Evolutionary conservation across 2,329 filamentous ascomycete genomes (phyloP).

Genomic region (Beauveria pseudobassiana): DNA sequence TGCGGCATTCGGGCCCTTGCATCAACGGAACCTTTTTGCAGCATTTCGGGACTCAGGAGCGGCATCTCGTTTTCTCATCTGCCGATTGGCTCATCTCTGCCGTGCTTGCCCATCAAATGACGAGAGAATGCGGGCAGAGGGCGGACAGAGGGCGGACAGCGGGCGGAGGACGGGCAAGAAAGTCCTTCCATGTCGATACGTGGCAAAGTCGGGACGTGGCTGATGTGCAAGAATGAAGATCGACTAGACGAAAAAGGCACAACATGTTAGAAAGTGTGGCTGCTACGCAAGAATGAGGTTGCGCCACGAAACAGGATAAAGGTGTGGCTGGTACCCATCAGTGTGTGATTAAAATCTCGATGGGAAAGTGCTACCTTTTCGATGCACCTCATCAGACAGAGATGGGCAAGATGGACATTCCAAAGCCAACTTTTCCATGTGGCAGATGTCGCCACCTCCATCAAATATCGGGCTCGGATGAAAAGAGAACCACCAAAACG

Average conservation of each 20-base stretch:
- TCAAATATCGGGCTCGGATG: too few species aligned
- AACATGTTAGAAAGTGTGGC: too few species aligned
- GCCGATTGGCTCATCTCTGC: too few species aligned
- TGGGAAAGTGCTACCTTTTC: background rate
- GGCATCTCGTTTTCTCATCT: too few species aligned
- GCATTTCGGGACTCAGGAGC: too few species aligned
- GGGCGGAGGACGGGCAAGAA: background rate
- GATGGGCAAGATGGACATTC: background rate
- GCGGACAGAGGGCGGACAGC: too few species aligned
- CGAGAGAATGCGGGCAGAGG: too few species aligned
- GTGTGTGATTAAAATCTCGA: background rate
- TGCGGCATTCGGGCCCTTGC: too few species aligned
- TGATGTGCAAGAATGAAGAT: background rate
- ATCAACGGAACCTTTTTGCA: too few species aligned
- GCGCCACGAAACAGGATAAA: background rate
- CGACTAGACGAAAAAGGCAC: too few species aligned
- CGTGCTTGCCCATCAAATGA: too few species aligned
- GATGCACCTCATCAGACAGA: background rate
- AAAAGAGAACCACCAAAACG: too few species aligned
- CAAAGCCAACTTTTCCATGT: background rate
- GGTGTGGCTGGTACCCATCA: background rate
- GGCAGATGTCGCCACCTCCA: conserved; percentile 1
- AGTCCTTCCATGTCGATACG: background rate
- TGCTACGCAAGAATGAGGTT: background rate
- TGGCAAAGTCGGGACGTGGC: background rate